These are phyloP conservation scores for Daldinia sp. DNA, from an alignment of 2,329 filamentous ascomycete genomes.

Conservation along the genomic window DNA sequence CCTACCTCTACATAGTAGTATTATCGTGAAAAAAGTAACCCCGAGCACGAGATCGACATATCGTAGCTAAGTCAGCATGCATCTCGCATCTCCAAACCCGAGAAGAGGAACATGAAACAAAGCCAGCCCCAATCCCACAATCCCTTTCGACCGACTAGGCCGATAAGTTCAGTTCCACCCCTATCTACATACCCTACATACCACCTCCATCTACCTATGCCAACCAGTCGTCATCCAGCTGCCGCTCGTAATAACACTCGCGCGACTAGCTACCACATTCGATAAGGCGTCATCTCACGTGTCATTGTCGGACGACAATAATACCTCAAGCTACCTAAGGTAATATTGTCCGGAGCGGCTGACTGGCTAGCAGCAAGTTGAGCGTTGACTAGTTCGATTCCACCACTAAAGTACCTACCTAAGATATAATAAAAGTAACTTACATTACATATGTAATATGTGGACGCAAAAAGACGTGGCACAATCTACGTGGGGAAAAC, in stretches of 20 bases:
- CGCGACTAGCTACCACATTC: slow-evolving; percentile 28
- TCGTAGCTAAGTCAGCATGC: slow-evolving; percentile 10
- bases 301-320: slow-evolving; percentile 14
- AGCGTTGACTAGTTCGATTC: slow-evolving; percentile 16
- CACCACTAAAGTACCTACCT: slow-evolving; percentile 5
- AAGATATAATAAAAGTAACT: too few relatives aligned
- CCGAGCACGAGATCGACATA: slow-evolving; percentile 18
- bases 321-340: slow-evolving; percentile 1
- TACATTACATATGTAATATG: slow-evolving; percentile 8
- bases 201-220: not conserved
- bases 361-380: not conserved
- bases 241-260: slow-evolving; percentile 8
- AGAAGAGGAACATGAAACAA: slow-evolving; percentile 31
- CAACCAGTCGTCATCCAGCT: not conserved
- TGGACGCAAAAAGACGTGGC: slow-evolving; percentile 38
- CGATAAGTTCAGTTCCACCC: not conserved
- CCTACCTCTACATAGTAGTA: not conserved
- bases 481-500: slow-evolving; percentile 41
- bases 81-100: slow-evolving; percentile 5
- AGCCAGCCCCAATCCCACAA: slow-evolving; percentile 30
- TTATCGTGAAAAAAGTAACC: not conserved
- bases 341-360: slow-evolving; percentile 19
- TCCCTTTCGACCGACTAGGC: slow-evolving; percentile 4
- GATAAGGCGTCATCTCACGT: slow-evolving; percentile 9
- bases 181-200: not conserved